These are phyloP conservation scores for Lactarius trivialis DNA, from an alignment of 768 basidiomycete genomes.

Conservation along the genomic window DNA sequence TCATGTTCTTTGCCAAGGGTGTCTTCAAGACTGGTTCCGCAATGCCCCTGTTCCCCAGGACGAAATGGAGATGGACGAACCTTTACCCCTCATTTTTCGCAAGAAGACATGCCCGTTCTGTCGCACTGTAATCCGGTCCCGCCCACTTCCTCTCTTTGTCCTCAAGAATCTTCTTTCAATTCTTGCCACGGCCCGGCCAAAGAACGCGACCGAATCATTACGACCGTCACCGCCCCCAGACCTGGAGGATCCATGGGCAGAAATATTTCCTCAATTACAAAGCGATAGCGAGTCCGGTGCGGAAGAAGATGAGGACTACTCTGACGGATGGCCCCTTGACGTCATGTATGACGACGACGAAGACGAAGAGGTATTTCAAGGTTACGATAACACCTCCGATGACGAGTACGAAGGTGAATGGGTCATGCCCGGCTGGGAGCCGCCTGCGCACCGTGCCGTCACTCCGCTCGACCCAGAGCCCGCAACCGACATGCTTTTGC, in stretches of 20 bases:
- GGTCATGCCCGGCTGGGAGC: slow-evolving; percentile 50
- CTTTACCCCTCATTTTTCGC: slow-evolving; percentile 46
- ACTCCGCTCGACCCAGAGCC: slow-evolving; percentile 33
- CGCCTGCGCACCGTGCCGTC: slow-evolving; percentile 39
- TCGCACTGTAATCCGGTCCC: slow-evolving; percentile 46
- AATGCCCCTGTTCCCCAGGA: slow-evolving; percentile 48
- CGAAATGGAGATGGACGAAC: slow-evolving; percentile 39
- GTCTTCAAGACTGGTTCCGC: slow-evolving; percentile 75
- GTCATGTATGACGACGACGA: slow-evolving; percentile 28
- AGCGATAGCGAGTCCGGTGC: slow-evolving; percentile 28
- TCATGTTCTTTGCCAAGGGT: slow-evolving; percentile 65
- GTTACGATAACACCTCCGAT: slow-evolving; percentile 31
- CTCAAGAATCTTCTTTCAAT: slow-evolving; percentile 53
- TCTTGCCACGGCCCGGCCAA: slow-evolving; percentile 39
- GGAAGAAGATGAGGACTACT: slow-evolving; percentile 30
- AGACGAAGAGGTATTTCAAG: slow-evolving; percentile 23
- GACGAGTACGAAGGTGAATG: slow-evolving; percentile 40
- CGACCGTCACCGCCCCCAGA: slow-evolving; percentile 31
- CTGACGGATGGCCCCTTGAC: slow-evolving; percentile 26
- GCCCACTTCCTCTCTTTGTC: slow-evolving; percentile 64
- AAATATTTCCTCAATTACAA: slow-evolving; percentile 47
- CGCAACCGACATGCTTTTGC: slow-evolving; percentile 38
- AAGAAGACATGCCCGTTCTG: slow-evolving; percentile 71
- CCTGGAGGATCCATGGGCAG: slow-evolving; percentile 62
- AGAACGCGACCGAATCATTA: slow-evolving; percentile 21